Evolutionary conservation across 352 stramenopile genomes (phyloP).

Genomic region (Sclerospora graminicola): DNA sequence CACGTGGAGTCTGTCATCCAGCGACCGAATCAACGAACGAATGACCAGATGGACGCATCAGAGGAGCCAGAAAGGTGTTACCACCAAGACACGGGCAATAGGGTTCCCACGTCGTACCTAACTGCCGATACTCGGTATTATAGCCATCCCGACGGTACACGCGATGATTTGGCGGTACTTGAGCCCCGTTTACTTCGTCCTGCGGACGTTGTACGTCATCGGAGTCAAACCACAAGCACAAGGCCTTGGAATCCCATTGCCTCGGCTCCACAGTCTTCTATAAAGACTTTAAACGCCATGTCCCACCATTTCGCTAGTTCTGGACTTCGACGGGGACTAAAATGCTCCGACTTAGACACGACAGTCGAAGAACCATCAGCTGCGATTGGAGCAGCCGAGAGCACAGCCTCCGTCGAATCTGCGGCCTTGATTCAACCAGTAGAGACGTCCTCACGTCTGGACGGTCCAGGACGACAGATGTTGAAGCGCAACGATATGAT

Average conservation of each 20-base stretch:
- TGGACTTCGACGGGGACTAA: no score
- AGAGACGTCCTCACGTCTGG: no score
- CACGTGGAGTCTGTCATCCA: constrained; percentile 12
- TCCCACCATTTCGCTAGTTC: no score
- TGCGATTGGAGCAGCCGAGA: constrained; percentile 19
- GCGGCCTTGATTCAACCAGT: no score
- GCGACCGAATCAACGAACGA: no score
- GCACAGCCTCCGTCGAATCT: constrained; percentile 2
- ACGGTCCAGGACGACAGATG: constrained; percentile 8
- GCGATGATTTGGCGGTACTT: constrained; percentile 5
- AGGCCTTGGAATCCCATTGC: constrained; percentile 14
- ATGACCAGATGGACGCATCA: no score
- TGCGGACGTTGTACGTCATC: constrained; percentile 22
- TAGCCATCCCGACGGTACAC: constrained; percentile 9
- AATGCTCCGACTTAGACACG: no score
- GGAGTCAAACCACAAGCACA: constrained; percentile 14
- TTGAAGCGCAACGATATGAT: constrained; percentile 28
- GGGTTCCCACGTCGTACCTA: constrained; percentile 4
- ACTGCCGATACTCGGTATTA: constrained; percentile 9
- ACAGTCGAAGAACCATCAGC: constrained; percentile 9
- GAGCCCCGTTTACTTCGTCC: constrained; percentile 11
- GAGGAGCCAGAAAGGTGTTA: constrained; percentile 7
- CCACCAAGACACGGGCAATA: constrained; percentile 1
- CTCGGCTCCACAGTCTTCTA: no score
- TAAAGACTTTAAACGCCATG: no score